Evolutionary conservation across 1,284 basidiomycete species (phyloP).

Genomic region (Ceratobasidium sp.): DNA sequence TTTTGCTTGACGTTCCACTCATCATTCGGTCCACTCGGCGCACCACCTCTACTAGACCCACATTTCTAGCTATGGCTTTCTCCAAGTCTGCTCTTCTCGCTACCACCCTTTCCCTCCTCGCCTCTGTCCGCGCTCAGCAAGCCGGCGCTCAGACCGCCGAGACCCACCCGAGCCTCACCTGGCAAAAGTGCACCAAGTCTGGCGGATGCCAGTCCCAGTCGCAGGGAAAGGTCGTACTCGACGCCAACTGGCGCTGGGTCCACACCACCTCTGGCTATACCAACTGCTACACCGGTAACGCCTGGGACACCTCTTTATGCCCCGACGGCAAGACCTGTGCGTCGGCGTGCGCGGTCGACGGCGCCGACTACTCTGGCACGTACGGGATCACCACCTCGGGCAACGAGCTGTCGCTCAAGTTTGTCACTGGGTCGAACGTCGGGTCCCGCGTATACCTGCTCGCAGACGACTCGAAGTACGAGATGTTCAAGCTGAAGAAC

Average conservation of each 20-base stretch:
- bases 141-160: constrained; percentile 28
- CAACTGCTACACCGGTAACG: constrained; percentile 68
- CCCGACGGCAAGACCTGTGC: constrained; percentile 64
- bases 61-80: constrained; percentile 10
- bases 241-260: constrained; percentile 43
- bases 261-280: constrained; percentile 53
- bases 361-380: constrained; percentile 67
- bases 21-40: neutral
- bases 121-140: constrained; percentile 22
- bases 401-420: constrained; percentile 76
- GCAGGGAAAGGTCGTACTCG: constrained; percentile 36
- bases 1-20: neutral
- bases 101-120: constrained; percentile 46
- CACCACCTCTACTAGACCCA: constrained; percentile 4
- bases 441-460: constrained; percentile 72
- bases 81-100: constrained; percentile 25
- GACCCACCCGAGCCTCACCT: constrained; percentile 19
- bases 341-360: constrained; percentile 69
- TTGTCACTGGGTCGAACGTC: constrained; percentile 76
- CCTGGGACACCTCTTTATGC: constrained; percentile 58
- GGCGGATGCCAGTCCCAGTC: constrained; percentile 30
- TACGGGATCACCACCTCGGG: constrained; percentile 65
- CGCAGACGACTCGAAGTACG: constrained; percentile 50
- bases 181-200: constrained; percentile 33
- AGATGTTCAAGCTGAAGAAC: constrained; percentile 60